Percentiles rank a stretch among this genome's conserved stretches.
Conservation (phyloP, 345 rosid genomes). For the Punica granatum region DNA sequence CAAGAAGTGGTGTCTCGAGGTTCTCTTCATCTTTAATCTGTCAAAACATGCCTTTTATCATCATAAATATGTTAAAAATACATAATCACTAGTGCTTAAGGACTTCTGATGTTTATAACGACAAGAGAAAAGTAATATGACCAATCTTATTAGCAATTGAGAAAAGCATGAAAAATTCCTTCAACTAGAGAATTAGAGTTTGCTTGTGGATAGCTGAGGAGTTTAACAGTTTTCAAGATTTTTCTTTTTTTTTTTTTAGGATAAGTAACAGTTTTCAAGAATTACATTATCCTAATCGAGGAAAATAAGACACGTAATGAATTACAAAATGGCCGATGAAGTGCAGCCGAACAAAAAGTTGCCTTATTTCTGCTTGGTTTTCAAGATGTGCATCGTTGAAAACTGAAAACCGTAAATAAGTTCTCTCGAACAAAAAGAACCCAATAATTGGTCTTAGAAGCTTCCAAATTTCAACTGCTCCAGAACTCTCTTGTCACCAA, state of each 20-base stretch:
- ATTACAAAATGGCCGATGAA: background rate
- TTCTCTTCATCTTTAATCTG: conserved; percentile 56
- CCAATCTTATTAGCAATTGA: background rate
- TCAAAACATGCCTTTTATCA: conserved; percentile 16
- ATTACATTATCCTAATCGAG: background rate
- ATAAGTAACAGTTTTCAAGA: too few relatives aligned
- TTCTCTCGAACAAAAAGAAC: background rate
- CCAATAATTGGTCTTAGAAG: background rate
- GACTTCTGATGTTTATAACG: background rate
- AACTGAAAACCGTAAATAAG: background rate
- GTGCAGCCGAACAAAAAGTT: background rate
- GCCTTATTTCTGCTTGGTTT: background rate
- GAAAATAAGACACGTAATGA: background rate
- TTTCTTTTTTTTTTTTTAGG: too few relatives aligned
- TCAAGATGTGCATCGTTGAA: background rate
- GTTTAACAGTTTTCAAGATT: background rate
- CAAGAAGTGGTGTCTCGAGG: conserved; percentile 55
- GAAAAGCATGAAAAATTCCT: too few relatives aligned
- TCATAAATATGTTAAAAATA: conserved; percentile 1
- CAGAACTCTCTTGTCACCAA: too few relatives aligned
- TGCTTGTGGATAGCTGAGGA: background rate
- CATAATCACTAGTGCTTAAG: background rate
- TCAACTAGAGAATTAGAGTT: background rate
- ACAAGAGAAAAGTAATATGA: background rate
- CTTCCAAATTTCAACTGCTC: background rate